These are phyloP conservation scores for Cyberlindnera misumaiensis DNA, from an alignment of 805 yeast genomes.

Conservation along the genomic window DNA sequence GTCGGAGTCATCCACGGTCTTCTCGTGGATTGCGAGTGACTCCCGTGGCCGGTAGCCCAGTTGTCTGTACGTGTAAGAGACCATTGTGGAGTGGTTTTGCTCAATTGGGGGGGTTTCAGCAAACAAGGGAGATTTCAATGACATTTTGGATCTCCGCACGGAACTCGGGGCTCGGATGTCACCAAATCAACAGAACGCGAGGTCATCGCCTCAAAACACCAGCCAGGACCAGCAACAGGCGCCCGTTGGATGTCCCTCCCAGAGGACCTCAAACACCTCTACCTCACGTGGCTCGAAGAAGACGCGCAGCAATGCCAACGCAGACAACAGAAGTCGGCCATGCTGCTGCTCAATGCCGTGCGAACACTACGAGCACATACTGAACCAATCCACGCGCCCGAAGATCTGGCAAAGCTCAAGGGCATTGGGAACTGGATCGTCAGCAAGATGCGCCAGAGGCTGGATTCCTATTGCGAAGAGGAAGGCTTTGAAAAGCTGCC, in stretches of 20 bases:
- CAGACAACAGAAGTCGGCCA: conserved; percentile 45
- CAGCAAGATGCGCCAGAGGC: conserved; percentile 36
- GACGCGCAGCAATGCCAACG: conserved; percentile 38
- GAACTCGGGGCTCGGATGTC: no score
- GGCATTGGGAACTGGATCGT: conserved; percentile 72
- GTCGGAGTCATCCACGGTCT: conserved; percentile 4
- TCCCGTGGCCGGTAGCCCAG: conserved; percentile 13
- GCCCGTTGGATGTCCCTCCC: conserved; percentile 28
- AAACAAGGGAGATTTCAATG: background rate
- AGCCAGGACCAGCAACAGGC: no score
- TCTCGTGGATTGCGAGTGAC: conserved; percentile 6
- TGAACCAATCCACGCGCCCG: conserved; percentile 43
- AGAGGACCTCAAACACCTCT: conserved; percentile 42
- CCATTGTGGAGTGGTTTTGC: no score
- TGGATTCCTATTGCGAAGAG: conserved; percentile 50
- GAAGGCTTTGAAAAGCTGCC: conserved; percentile 42
- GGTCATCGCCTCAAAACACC: no score
- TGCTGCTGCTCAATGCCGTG: conserved; percentile 50
- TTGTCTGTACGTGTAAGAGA: no score
- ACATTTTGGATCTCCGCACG: no score
- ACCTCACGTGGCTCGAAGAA: conserved; percentile 53
- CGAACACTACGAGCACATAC: conserved; percentile 41
- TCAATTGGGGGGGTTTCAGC: no score
- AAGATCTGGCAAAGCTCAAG: conserved; percentile 50
- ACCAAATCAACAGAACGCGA: no score